Base-by-base conservation (phyloP, 371 early-diverging fungal species). In the Apophysomyces variabilis region DNA sequence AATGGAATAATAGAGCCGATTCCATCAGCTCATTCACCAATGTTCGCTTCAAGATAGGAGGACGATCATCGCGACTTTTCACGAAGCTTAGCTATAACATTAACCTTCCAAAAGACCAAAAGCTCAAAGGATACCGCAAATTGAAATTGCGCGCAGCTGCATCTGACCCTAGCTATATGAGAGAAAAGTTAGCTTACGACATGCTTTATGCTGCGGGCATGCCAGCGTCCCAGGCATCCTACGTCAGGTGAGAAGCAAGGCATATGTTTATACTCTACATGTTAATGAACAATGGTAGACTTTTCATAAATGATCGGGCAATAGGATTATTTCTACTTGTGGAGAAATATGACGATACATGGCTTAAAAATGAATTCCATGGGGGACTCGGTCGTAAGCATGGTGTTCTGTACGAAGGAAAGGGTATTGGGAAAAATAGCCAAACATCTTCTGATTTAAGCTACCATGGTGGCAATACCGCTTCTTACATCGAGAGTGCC, bases 71-170 rank as follows among this genome's bases (percentile, higher is more conserved):
- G 9, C 69, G 68, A 26, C 59, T 16, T 14, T 57, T 69, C 13
- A 59, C 66, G 5, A 73, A 74, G 38, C 47, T 71, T 18, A 66
- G 72, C 13, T 77, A 73, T 37, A 58, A 44, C 5, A 6, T 77
- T 2, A 71, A 68, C 11, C 13, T 71, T 4, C 58, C 64, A 4
- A 66, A 66, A 61, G 45, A 36, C 26, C n/a, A 58, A 64, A 1
- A 46, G 9, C 35, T 82, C 7, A 80, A 73, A 47, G 80, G 75
- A n/a, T 77, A 73, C 12, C 77, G 76, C 57, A 79, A 77, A 35
- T n/a, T 85, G 61, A 85, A 83, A 69, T 43, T 85, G 18, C 78
- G 83, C n/a, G 72, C 85, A 39, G 60, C 71, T 60, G 70, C 72
- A 3, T 66, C 70, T 1, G 85, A 85, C 50, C 74, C 77, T 1